Percentiles rank a stretch among this genome's conserved stretches.
Evolutionary conservation across 768 basidiomycete genomes (phyloP).

Genomic region (Boletus insuetus): DNA sequence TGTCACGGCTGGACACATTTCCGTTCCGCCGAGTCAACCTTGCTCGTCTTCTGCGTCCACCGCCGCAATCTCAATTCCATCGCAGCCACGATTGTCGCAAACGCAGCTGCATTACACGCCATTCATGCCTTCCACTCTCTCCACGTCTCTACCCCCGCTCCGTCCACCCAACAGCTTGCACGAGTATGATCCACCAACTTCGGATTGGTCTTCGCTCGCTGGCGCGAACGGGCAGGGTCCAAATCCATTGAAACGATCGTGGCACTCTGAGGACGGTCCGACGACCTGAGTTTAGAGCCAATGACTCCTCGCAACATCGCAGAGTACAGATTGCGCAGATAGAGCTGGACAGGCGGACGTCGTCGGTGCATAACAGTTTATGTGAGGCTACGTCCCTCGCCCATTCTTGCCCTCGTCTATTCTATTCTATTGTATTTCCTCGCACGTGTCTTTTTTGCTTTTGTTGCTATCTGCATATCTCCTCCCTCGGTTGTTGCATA

Average conservation of each 20-base stretch:
- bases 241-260: conserved; percentile 26
- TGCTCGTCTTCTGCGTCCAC: neutral
- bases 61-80: neutral
- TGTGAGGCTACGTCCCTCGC: neutral
- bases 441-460: neutral
- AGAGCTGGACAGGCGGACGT: neutral
- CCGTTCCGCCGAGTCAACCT: neutral
- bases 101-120: conserved; percentile 3
- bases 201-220: conserved; percentile 29
- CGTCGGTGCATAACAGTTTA: neutral
- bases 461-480: conserved; percentile 4
- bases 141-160: neutral
- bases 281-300: conserved; percentile 5
- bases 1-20: neutral
- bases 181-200: conserved; percentile 15
- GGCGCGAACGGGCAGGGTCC: conserved; percentile 22
- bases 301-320: neutral
- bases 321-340: neutral
- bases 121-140: conserved; percentile 1
- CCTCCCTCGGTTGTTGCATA: neutral
- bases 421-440: neutral
- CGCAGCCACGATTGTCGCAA: conserved; percentile 3
- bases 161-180: conserved; percentile 15
- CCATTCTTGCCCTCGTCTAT: neutral
- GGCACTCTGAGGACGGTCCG: conserved; percentile 25